phyloP scores from a whole-genome alignment of 371 early-diverging fungal species.

The Quaeritorhiza haematococci region DNA sequence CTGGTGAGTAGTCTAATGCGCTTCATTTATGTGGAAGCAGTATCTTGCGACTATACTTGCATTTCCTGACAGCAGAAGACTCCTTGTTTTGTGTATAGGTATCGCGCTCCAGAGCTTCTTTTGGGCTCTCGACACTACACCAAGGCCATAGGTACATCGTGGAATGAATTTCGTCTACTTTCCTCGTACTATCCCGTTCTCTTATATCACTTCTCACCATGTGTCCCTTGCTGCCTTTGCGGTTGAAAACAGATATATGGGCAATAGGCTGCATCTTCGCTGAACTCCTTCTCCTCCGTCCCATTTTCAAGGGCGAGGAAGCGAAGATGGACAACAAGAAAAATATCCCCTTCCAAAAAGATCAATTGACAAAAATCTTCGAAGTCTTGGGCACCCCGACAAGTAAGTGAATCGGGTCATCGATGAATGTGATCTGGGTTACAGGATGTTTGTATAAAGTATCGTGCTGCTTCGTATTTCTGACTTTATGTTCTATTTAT shows the following conservation, averaged over 20 bases:
- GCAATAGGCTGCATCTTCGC: conserved; percentile 94
- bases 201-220: conserved; percentile 12
- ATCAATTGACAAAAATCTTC: conserved; percentile 84
- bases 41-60: background rate
- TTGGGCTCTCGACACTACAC: conserved; percentile 90
- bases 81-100: conserved; percentile 41
- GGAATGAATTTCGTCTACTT: conserved; percentile 28
- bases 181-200: conserved; percentile 12
- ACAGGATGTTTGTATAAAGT: background rate
- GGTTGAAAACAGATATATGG: conserved; percentile 73
- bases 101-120: conserved; percentile 92
- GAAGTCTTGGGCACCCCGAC: conserved; percentile 86
- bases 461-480: background rate
- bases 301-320: conserved; percentile 94
- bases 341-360: conserved; percentile 82
- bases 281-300: conserved; percentile 79
- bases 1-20: conserved; percentile 49
- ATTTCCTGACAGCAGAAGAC: too few relatives aligned
- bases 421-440: background rate
- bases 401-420: conserved; percentile 44
- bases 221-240: conserved; percentile 11
- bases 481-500: background rate
- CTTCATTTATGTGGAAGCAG: too few relatives aligned
- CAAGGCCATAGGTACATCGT: conserved; percentile 70
- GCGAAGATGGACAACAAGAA: conserved; percentile 86